phyloP scores from a whole-genome alignment of 2,329 filamentous ascomycete genomes.

The Penicillium nordicum region DNA sequence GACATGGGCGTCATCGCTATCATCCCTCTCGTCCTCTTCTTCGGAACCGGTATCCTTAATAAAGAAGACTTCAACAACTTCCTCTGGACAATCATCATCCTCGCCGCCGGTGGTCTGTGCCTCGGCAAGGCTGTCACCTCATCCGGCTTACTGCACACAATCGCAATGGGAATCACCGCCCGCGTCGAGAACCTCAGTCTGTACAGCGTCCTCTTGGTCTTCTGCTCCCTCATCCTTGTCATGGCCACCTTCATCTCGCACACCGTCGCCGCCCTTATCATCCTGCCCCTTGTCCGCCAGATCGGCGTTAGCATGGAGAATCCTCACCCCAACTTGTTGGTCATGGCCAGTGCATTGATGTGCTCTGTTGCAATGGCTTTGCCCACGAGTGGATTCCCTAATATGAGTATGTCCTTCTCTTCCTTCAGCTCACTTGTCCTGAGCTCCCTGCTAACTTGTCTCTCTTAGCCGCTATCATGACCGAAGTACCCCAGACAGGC shows the following conservation, averaged over 20 bases:
- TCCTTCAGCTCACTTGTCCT: slow-evolving; percentile 1
- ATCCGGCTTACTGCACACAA: slow-evolving; percentile 84
- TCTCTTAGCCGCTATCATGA: slow-evolving; percentile 86
- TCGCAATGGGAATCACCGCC: slow-evolving; percentile 72
- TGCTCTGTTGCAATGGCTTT: slow-evolving; percentile 96
- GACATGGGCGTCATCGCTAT: slow-evolving; percentile 99
- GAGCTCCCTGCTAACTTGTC: slow-evolving; percentile 10
- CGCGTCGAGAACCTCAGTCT: slow-evolving; percentile 74
- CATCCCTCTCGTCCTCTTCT: slow-evolving; percentile 92
- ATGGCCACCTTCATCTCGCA: slow-evolving; percentile 98
- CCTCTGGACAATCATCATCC: slow-evolving; percentile 98
- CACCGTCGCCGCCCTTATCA: slow-evolving; percentile 92
- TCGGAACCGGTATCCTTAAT: slow-evolving; percentile 90
- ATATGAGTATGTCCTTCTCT: slow-evolving; percentile 79
- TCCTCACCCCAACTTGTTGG: slow-evolving; percentile 88
- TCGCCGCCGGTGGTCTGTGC: slow-evolving; percentile 87
- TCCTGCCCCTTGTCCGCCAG: slow-evolving; percentile 82
- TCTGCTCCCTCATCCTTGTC: slow-evolving; percentile 77
- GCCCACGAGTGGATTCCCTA: slow-evolving; percentile 94
- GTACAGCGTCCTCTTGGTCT: slow-evolving; percentile 83
- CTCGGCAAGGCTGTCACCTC: slow-evolving; percentile 92
- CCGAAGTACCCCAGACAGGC: slow-evolving; percentile 87
- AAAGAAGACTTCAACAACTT: slow-evolving; percentile 99
- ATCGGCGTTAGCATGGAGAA: slow-evolving; percentile 82
- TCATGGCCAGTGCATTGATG: slow-evolving; percentile 95